Base-by-base conservation (phyloP, 805 yeast species). In the Hanseniaspora meyeri region DNA sequence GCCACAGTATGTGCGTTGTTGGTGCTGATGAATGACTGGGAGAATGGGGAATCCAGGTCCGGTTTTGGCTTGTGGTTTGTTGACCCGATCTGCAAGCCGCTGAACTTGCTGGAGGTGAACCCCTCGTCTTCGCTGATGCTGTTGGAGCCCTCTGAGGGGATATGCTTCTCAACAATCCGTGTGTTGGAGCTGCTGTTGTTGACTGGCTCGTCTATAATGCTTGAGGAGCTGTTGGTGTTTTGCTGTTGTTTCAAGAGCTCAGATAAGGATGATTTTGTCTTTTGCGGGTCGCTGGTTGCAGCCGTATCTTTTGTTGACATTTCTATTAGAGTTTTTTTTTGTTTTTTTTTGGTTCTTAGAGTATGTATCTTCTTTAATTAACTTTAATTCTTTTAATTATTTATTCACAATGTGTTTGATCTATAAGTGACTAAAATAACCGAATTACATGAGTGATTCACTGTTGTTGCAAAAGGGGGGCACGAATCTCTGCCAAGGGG, bases 1-100 rank as follows among this genome's bases (percentile, higher is more conserved):
- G 67, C 58, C 2, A 71, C 71, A 8, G 72, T 69, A 52, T 69
- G 71, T 7, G 72, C 72, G 47, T 67, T 67, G 58, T 69, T 69
- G 7, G 67, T 64, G 50, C 59, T 66, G 29, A 68, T 49, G 32
- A 69, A 69, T 55, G 70, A 67, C 11, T 66, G 62, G 4, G 69
- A 65, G 24, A 65, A 60, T 7, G 67, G 59, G 27, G 54, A 49
- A 17, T 50, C 16, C 6, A 8, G n/a, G n/a, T 31, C 46, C 10
- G 16, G 2, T 12, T 38, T 27, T 56, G 31, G 58, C 57, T 27
- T 55, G 54, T 17, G 58, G 49, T 20, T 58, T 58, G 34, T 58
- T 60, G 6, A 59, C 32, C 29, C 59, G 63, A 32, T 46, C 12
- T 40, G 40, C 38, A 40, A 37, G 27, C 36, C 49, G 7, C 20